These are phyloP conservation scores for Catharanthus roseus DNA, from an alignment of 257 asterid genomes.

Conservation along the genomic window DNA sequence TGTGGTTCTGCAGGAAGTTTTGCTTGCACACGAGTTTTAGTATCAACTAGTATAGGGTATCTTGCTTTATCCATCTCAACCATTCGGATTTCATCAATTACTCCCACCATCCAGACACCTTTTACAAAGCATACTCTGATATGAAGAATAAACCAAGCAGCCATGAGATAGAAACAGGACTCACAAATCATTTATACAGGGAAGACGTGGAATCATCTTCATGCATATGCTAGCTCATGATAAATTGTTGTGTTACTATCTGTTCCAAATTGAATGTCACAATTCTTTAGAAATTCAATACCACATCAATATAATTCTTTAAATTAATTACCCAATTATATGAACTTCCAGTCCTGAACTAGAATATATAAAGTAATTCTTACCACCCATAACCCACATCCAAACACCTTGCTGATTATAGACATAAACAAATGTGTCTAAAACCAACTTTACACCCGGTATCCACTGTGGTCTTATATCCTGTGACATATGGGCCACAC, in stretches of 20 bases:
- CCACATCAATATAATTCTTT: background rate
- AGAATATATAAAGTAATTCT: background rate
- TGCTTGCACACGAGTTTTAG: conserved; percentile 72
- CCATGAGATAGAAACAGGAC: background rate
- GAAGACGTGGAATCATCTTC: background rate
- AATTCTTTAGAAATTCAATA: background rate
- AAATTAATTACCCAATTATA: background rate
- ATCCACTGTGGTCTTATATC: background rate
- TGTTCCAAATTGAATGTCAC: background rate
- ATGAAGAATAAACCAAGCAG: conserved; percentile 22
- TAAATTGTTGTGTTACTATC: background rate
- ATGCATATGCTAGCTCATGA: background rate
- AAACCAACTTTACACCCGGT: background rate
- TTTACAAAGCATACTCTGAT: conserved; percentile 70
- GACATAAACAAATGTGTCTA: background rate
- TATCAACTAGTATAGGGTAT: conserved; percentile 63
- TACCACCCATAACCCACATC: background rate
- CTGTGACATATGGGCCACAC: background rate
- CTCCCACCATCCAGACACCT: conserved; percentile 91
- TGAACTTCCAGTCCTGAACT: background rate
- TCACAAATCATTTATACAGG: background rate
- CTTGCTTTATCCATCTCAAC: conserved; percentile 39
- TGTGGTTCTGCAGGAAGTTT: conserved; percentile 77
- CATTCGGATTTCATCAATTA: conserved; percentile 85
- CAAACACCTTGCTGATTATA: background rate